Evolutionary conservation across 2,329 filamentous ascomycete species (phyloP).

Genomic region (Aspergillus sp.): DNA sequence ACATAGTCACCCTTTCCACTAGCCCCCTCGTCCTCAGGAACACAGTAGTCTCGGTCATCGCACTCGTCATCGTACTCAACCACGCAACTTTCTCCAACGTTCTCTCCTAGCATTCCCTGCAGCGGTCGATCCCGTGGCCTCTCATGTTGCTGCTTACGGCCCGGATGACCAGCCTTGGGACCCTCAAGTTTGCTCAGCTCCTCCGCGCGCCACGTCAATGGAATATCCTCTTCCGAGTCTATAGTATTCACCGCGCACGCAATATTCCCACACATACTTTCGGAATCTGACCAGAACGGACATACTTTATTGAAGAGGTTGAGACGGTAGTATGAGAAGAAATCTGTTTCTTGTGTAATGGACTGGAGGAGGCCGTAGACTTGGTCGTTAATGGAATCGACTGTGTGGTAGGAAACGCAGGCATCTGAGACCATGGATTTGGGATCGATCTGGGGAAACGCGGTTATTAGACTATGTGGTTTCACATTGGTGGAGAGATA

Average conservation of each 20-base stretch:
- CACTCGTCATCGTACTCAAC: constrained; percentile 97
- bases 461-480: constrained; percentile 4
- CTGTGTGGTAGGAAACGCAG: constrained; percentile 87
- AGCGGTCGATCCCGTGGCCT: constrained; percentile 69
- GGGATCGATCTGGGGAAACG: constrained; percentile 69
- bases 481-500: not conserved
- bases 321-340: constrained; percentile 95
- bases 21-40: constrained; percentile 89
- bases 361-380: constrained; percentile 76
- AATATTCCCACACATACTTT: constrained; percentile 94
- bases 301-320: constrained; percentile 94
- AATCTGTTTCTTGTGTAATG: constrained; percentile 85
- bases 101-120: constrained; percentile 76
- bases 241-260: constrained; percentile 94
- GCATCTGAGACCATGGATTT: constrained; percentile 88
- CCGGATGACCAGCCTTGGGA: constrained; percentile 85
- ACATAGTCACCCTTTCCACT: constrained; percentile 93
- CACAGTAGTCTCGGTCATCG: constrained; percentile 94
- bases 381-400: constrained; percentile 77
- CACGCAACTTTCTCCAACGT: constrained; percentile 92
- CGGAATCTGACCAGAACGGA: constrained; percentile 93
- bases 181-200: constrained; percentile 91
- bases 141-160: constrained; percentile 69
- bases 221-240: constrained; percentile 93
- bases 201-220: constrained; percentile 84